phyloP scores from a whole-genome alignment of 352 stramenopile species.

The Phytopythium vexans region DNA sequence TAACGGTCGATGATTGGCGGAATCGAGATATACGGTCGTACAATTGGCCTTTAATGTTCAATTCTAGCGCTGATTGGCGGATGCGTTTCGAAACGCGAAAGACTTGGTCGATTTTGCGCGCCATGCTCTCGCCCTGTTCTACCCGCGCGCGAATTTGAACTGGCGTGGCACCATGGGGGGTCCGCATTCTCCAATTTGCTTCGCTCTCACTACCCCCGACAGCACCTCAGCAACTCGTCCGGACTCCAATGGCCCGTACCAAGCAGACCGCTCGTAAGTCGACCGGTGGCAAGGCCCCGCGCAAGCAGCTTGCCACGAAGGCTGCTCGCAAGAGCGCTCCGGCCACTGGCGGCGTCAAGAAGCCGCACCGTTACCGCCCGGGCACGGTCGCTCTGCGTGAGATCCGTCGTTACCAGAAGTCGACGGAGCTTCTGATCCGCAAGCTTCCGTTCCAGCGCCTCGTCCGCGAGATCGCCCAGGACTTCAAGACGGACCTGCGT shows the following conservation, averaged over 20 bases:
- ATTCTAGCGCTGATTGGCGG: constrained; percentile 13
- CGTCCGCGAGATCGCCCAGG: constrained; percentile 90
- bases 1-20: constrained; percentile 5
- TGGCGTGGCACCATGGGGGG: background rate
- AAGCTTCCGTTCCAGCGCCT: constrained; percentile 96
- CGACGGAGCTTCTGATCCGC: constrained; percentile 95
- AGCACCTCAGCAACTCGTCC: constrained; percentile 14
- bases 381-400: constrained; percentile 93
- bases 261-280: constrained; percentile 97
- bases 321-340: constrained; percentile 91
- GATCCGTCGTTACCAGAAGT: constrained; percentile 96
- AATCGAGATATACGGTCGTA: background rate
- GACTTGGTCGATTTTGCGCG: constrained; percentile 5
- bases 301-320: constrained; percentile 94
- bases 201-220: constrained; percentile 24
- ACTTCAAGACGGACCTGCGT: constrained; percentile 88
- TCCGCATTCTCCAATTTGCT: constrained; percentile 60
- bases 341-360: constrained; percentile 92
- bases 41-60: constrained; percentile 6
- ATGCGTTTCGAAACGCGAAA: constrained; percentile 1
- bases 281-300: constrained; percentile 91
- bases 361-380: constrained; percentile 83
- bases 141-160: constrained; percentile 5
- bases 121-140: constrained; percentile 1
- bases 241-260: constrained; percentile 88